A percentile compares a stretch with the other conserved stretches of the same genome.
These are phyloP conservation scores for Rhizopus arrhizus DNA, from an alignment of 371 early-diverging fungal species.

Conservation along the genomic window DNA sequence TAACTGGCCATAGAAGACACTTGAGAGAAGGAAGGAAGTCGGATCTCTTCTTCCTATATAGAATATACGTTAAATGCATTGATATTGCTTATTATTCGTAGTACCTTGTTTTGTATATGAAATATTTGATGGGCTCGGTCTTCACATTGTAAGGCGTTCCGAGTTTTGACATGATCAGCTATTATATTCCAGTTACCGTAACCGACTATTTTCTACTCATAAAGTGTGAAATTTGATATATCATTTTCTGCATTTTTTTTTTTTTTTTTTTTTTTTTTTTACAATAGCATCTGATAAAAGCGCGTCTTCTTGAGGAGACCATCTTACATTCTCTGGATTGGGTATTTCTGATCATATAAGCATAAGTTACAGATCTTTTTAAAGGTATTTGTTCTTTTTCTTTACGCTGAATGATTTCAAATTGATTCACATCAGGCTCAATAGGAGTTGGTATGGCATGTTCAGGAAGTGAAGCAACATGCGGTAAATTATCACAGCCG, in stretches of 20 bases:
- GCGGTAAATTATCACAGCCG: slow-evolving; percentile 28
- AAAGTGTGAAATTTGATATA: neutral
- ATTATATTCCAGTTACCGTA: slow-evolving; percentile 68
- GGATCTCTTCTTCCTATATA: neutral
- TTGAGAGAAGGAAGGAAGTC: slow-evolving; percentile 1
- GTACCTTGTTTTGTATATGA: neutral
- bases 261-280: slow-evolving; percentile 16
- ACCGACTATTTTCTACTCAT: slow-evolving; percentile 51
- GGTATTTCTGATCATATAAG: slow-evolving; percentile 25
- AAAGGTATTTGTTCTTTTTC: neutral
- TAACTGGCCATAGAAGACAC: neutral
- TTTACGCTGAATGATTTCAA: slow-evolving; percentile 9
- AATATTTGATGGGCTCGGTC: slow-evolving; percentile 49
- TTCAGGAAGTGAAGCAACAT: slow-evolving; percentile 2
- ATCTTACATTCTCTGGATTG: slow-evolving; percentile 55
- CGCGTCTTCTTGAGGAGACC: slow-evolving; percentile 45
- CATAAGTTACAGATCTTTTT: neutral
- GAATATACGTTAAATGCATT: too few species aligned
- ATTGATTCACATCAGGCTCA: neutral
- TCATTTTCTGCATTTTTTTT: neutral
- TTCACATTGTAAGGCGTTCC: slow-evolving; percentile 69
- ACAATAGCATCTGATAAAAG: slow-evolving; percentile 42
- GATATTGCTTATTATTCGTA: neutral
- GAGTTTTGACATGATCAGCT: slow-evolving; percentile 54
- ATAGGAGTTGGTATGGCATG: slow-evolving; percentile 4